Conservation (phyloP, 2,329 filamentous ascomycete genomes). For the Aspergillaceae sp. region DNA sequence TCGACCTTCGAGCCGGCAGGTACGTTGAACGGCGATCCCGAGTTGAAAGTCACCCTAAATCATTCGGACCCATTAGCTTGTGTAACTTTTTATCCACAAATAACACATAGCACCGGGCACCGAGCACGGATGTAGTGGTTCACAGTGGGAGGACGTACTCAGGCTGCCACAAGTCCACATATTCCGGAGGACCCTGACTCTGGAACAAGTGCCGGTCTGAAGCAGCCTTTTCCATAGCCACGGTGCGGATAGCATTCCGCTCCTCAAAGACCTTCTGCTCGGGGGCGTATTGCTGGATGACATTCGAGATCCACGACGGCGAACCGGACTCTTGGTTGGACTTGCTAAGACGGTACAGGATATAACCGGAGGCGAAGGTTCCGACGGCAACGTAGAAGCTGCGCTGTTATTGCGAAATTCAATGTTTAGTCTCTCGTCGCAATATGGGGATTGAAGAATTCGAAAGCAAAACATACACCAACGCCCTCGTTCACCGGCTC, state of each 20-base stretch:
- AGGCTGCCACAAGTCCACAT: constrained; percentile 50
- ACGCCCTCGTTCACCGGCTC: constrained; percentile 39
- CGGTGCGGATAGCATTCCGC: constrained; percentile 53
- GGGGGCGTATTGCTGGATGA: constrained; percentile 50
- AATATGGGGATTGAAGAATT: no score
- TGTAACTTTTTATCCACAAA: neutral
- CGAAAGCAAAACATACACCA: constrained; percentile 30
- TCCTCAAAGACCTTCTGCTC: constrained; percentile 46
- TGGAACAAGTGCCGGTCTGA: constrained; percentile 54
- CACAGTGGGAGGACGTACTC: constrained; percentile 46
- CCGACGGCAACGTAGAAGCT: constrained; percentile 41
- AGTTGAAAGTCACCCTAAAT: constrained; percentile 50
- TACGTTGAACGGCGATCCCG: constrained; percentile 56
- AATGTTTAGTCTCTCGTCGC: no score
- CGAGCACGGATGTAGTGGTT: neutral
- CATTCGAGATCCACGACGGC: constrained; percentile 32
- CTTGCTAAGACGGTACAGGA: constrained; percentile 35
- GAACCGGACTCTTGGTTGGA: constrained; percentile 30
- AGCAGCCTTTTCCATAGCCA: constrained; percentile 55
- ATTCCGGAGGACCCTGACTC: constrained; percentile 32
- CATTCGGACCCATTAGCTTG: constrained; percentile 3
- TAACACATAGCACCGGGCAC: neutral
- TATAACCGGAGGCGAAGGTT: constrained; percentile 33
- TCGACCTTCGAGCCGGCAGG: constrained; percentile 52
- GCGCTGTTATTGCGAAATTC: constrained; percentile 21